A percentile compares a stretch with the other conserved stretches of the same genome.
Evolutionary conservation across 176 grass and related monocot genomes (phyloP).

Genomic region (Puya raimondii): DNA sequence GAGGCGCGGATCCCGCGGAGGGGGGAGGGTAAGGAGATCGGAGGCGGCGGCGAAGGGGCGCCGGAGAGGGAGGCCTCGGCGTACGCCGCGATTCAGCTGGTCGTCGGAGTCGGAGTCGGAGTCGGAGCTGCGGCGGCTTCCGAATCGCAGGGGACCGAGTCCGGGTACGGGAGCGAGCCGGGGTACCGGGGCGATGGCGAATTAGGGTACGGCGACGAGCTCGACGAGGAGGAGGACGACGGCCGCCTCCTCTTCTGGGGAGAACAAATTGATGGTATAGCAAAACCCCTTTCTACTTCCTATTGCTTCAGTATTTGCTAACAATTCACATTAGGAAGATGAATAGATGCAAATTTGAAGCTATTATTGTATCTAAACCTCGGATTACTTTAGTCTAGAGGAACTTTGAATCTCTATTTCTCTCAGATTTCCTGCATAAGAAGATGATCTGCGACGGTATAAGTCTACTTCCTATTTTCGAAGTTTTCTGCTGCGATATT

Average conservation of each 20-base stretch:
- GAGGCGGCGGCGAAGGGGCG: background rate
- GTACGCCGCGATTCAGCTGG: constrained; percentile 22
- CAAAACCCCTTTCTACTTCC: constrained; percentile 8
- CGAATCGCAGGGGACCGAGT: constrained; percentile 43
- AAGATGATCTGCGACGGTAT: no score
- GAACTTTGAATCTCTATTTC: no score
- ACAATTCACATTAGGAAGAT: background rate
- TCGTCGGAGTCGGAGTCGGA: constrained; percentile 21
- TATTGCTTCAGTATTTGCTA: background rate
- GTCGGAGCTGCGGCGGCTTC: constrained; percentile 7
- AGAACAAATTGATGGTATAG: constrained; percentile 25
- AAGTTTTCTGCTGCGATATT: no score
- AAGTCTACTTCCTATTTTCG: no score
- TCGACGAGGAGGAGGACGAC: constrained; percentile 72
- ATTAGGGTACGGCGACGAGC: constrained; percentile 63
- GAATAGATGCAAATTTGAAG: no score
- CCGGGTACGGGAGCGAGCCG: constrained; percentile 70
- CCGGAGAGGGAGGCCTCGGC: constrained; percentile 44
- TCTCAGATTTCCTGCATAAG: no score
- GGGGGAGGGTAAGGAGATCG: constrained; percentile 2
- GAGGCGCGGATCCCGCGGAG: constrained; percentile 40
- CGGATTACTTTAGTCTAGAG: no score
- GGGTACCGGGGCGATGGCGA: constrained; percentile 77
- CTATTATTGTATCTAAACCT: no score
- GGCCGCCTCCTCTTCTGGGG: constrained; percentile 61